A percentile compares a stretch with the other conserved stretches of the same genome.
phyloP scores from a whole-genome alignment of 345 rosid genomes.

The Triadica sebifera region DNA sequence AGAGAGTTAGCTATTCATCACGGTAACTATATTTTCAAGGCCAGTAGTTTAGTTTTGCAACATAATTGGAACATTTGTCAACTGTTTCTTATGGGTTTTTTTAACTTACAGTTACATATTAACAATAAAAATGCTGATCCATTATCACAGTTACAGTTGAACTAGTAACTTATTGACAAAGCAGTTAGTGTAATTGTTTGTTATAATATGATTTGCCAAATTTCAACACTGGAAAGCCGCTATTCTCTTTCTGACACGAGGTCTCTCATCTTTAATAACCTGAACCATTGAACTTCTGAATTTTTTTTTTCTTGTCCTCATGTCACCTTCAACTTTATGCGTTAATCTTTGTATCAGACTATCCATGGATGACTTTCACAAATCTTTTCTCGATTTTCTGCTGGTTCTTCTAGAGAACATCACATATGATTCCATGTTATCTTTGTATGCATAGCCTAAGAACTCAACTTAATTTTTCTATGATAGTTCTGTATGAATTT shows the following conservation, averaged over 20 bases:
- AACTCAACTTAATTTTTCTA: too few species aligned
- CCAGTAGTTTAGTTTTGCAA: neutral
- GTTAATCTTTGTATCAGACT: neutral
- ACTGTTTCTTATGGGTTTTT: neutral
- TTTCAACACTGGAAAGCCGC: neutral
- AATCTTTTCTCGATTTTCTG: neutral
- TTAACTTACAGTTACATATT: neutral
- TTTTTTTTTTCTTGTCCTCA: neutral
- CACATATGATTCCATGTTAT: neutral
- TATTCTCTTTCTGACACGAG: neutral
- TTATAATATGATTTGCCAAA: neutral
- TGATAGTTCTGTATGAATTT: too few species aligned
- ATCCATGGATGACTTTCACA: neutral
- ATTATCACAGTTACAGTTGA: neutral
- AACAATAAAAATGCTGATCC: neutral
- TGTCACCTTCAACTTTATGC: neutral
- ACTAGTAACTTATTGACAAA: neutral
- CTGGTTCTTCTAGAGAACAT: constrained; percentile 8
- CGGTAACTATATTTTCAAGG: neutral
- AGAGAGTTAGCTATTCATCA: neutral
- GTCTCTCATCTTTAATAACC: neutral
- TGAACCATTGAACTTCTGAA: neutral
- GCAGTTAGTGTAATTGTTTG: neutral
- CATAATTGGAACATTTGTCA: neutral
- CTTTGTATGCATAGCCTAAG: too few species aligned